Evolutionary conservation across 768 basidiomycete genomes (phyloP).

Genomic region (Boletus insuetus): DNA sequence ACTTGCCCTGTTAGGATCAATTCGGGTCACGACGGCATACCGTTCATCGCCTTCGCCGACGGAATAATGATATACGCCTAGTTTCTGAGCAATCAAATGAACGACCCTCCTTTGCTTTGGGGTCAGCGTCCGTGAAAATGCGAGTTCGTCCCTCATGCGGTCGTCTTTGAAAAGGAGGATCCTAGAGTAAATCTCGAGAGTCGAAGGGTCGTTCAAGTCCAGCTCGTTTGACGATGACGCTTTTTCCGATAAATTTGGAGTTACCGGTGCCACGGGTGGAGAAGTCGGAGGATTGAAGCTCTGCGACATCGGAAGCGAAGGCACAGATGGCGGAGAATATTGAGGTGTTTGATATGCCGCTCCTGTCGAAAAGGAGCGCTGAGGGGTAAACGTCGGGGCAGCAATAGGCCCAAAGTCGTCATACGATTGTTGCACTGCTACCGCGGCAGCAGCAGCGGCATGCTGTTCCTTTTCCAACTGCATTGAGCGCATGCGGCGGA

Average conservation of each 20-base stretch:
- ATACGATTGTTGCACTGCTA: conserved; percentile 45
- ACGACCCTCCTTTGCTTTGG: conserved; percentile 90
- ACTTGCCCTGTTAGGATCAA: conserved; percentile 78
- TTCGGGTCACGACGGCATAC: conserved; percentile 91
- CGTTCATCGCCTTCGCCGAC: conserved; percentile 91
- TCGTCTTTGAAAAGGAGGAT: conserved; percentile 98
- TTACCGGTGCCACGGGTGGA: conserved; percentile 53
- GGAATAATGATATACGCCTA: conserved; percentile 93
- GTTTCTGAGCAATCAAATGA: conserved; percentile 93
- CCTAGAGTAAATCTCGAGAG: conserved; percentile 95
- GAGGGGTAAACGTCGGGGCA: conserved; percentile 59
- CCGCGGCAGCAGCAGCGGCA: conserved; percentile 15
- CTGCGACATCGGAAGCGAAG: conserved; percentile 40
- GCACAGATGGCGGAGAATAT: conserved; percentile 61
- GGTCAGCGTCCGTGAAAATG: conserved; percentile 85
- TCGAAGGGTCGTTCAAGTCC: conserved; percentile 93
- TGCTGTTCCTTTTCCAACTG: conserved; percentile 84
- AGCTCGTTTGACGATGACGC: conserved; percentile 64
- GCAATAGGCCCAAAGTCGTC: conserved; percentile 72
- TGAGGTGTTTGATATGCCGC: conserved; percentile 59
- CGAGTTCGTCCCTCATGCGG: conserved; percentile 94
- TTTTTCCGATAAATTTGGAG: conserved; percentile 68
- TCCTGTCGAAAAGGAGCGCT: conserved; percentile 68
- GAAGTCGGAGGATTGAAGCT: conserved; percentile 43
- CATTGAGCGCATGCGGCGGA: conserved; percentile 97